phyloP scores from a whole-genome alignment of 169 alveolate species.

The Eimeria tenella region DNA sequence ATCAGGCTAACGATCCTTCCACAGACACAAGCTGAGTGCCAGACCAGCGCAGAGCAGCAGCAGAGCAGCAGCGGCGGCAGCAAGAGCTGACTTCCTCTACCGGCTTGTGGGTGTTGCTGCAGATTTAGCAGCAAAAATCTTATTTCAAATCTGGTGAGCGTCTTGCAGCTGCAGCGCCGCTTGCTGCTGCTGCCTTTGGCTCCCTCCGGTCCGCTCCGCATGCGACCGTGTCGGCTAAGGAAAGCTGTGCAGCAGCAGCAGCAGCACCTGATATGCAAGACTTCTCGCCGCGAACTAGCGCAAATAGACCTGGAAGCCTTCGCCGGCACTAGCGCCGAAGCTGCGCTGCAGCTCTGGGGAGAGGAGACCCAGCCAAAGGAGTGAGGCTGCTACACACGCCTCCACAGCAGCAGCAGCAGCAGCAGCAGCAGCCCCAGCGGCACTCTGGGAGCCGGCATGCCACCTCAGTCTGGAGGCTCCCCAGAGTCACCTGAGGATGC shows the following conservation, averaged over 20 bases:
- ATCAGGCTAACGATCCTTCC: background rate
- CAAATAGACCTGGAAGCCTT: too few species aligned
- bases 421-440: constrained; percentile 25
- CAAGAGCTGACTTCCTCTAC: background rate
- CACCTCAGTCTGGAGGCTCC: background rate
- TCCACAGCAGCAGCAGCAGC: constrained; percentile 23
- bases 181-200: background rate
- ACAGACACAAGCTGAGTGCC: background rate
- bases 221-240: background rate
- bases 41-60: background rate
- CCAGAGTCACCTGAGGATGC: background rate
- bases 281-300: background rate
- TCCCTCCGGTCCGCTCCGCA: constrained; percentile 9
- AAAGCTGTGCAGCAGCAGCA: background rate
- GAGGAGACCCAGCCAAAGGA: background rate
- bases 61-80: background rate
- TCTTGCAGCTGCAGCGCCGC: background rate
- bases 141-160: too few species aligned
- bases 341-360: background rate
- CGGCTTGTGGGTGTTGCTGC: background rate
- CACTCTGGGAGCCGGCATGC: background rate
- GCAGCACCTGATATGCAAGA: background rate
- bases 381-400: background rate
- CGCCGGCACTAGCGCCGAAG: too few species aligned
- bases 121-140: background rate